Evolutionary conservation across 495 filamentous ascomycete species (phyloP), one percentile per base, ranked within the genome.

Genomic region (Aspergillus funiculosus): DNA sequence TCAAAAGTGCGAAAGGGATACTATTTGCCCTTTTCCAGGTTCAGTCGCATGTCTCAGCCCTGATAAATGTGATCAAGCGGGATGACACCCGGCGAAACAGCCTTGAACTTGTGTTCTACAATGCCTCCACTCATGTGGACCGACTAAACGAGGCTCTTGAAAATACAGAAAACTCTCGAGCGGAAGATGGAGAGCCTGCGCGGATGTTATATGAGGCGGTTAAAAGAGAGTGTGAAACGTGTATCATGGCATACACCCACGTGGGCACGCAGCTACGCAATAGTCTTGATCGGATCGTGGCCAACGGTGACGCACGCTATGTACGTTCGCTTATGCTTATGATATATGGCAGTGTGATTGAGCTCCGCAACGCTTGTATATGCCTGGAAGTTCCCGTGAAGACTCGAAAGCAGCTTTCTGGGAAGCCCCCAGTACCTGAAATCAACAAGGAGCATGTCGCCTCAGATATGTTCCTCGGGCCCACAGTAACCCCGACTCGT

Each of bases 1-100:
- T 90, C 22, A 84, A 90, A 60, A 80, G 82, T 26, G 87, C 87
- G 5, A 90, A 88, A 57, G 85, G 86, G n/a, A 82, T 97, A 15
- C 71, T 94, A 2, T 94, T 90, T 57, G 82, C 89, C 17, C 74
- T 95, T 29, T 83, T 83, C 48, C 86, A 90, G 54, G 74, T 92
- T 22, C 84, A 91, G 54, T 81, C 81, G 6, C 78, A 83, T 61
- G 81, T 89, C 50, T 79, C 82, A 43, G 81, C 78, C 30, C 64
- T 94, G 43, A 81, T 85, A 48, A 78, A 80, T 48, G 70, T 92
- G 34, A 77, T 85, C 35, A 80, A 79, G 46, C 79, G 85, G 18
- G 79, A 78, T 27, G 76, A 81, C 13, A 71, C 77, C 0, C 79
- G 82, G 53, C 75, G 84, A 21, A 82, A 84, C 31, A 83, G 78